phyloP scores from a whole-genome alignment of 345 rosid species.

The Sonneratia caseolaris region DNA sequence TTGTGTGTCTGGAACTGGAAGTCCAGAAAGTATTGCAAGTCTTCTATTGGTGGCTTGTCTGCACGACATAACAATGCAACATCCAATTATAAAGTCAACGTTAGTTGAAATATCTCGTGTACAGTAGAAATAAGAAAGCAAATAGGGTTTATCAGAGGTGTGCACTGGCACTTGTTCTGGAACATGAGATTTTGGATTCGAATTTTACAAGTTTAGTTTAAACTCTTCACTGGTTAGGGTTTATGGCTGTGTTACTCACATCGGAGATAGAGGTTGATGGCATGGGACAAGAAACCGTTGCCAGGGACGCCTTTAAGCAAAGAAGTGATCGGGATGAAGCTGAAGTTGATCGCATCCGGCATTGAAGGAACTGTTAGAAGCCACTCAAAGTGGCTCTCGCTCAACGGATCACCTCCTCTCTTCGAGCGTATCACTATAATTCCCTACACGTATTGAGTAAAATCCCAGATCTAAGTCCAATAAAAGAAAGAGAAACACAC shows the following conservation, averaged over 20 bases:
- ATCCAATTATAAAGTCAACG: too few species aligned
- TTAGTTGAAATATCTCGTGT: too few species aligned
- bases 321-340: conserved; percentile 82
- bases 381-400: conserved; percentile 70
- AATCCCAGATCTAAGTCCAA: too few species aligned
- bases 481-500: too few species aligned
- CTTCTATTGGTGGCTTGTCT: conserved; percentile 83
- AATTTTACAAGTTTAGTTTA: too few species aligned
- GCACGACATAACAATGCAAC: conserved; percentile 2
- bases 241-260: conserved; percentile 31
- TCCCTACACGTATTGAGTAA: conserved; percentile 36
- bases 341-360: conserved; percentile 68
- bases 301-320: conserved; percentile 73
- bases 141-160: too few species aligned
- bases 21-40: conserved; percentile 63
- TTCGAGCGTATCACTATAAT: conserved; percentile 56
- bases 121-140: too few species aligned
- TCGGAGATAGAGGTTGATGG: conserved; percentile 87
- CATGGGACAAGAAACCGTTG: conserved; percentile 78
- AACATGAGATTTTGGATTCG: too few species aligned
- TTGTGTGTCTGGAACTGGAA: conserved; percentile 48
- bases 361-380: conserved; percentile 61
- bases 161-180: too few species aligned
- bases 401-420: conserved; percentile 60
- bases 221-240: too few species aligned